phyloP scores from a whole-genome alignment of 192 early-diverging fungal species.

The Spinellus fusiger region DNA sequence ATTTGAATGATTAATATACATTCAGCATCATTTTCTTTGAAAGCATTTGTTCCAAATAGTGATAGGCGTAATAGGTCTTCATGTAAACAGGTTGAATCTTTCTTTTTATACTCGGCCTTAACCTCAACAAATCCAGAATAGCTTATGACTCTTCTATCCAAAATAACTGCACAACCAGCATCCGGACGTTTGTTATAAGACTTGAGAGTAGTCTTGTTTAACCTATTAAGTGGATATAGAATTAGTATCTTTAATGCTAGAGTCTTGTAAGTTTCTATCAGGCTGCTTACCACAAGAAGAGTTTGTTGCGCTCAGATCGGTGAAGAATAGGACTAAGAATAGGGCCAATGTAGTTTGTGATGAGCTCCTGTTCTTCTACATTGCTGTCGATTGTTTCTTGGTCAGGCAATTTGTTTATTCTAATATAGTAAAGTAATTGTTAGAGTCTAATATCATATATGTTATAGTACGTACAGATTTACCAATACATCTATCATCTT shows the following conservation, averaged over 20 bases:
- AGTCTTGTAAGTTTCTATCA: neutral
- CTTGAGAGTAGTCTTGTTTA: slow-evolving; percentile 2
- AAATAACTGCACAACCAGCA: neutral
- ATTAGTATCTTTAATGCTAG: neutral
- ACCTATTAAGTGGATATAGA: slow-evolving; percentile 6
- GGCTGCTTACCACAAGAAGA: slow-evolving; percentile 4
- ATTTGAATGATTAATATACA: slow-evolving; percentile 1
- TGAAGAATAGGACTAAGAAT: neutral
- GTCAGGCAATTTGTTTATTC: neutral
- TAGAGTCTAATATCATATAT: neutral
- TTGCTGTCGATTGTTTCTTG: neutral
- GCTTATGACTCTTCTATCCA: neutral
- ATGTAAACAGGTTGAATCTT: neutral
- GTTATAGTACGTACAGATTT: neutral
- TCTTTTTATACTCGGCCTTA: slow-evolving; percentile 3
- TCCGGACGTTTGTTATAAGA: neutral
- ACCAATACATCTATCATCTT: neutral
- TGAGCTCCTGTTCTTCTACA: neutral
- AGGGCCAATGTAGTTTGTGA: neutral
- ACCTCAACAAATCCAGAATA: slow-evolving; percentile 1
- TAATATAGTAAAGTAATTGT: neutral
- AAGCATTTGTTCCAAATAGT: neutral
- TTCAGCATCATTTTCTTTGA: neutral
- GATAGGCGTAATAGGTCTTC: neutral
- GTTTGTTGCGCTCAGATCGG: neutral